Evolutionary conservation across 257 asterid genomes (phyloP).

Genomic region (Dorcoceras hygrometricum): DNA sequence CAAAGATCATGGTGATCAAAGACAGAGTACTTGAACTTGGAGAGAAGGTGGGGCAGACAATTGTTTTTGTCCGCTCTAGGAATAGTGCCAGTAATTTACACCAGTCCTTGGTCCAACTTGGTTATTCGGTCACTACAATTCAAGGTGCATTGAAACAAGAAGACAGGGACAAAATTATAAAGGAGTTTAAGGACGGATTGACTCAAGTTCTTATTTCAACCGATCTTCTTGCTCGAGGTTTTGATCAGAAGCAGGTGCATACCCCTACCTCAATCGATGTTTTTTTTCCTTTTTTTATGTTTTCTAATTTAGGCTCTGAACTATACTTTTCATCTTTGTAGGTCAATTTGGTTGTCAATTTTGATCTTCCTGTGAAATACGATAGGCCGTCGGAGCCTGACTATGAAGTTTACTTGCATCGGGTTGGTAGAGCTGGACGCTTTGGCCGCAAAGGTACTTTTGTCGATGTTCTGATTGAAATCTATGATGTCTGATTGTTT

Average conservation of each 20-base stretch:
- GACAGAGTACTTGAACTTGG: conserved; percentile 89
- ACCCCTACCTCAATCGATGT: neutral
- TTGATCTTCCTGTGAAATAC: conserved; percentile 63
- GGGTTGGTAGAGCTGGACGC: conserved; percentile 98
- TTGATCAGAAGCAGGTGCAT: conserved; percentile 83
- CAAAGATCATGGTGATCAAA: conserved; percentile 68
- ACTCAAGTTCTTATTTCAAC: conserved; percentile 92
- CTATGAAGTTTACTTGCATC: conserved; percentile 84
- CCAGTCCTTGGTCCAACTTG: conserved; percentile 44
- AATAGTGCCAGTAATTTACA: conserved; percentile 54
- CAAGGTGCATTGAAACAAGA: conserved; percentile 78
- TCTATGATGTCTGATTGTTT: neutral
- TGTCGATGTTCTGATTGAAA: neutral
- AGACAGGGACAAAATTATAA: conserved; percentile 68
- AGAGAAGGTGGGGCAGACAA: conserved; percentile 87
- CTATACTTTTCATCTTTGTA: conserved; percentile 25
- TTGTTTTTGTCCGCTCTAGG: conserved; percentile 63
- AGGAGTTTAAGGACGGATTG: conserved; percentile 83
- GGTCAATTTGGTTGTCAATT: conserved; percentile 95
- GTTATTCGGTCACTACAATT: conserved; percentile 88
- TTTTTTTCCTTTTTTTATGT: neutral
- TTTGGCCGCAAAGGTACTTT: conserved; percentile 91
- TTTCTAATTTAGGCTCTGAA: conserved; percentile 14
- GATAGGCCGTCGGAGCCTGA: conserved; percentile 61
- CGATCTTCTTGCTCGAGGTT: conserved; percentile 91